Percentiles rank a stretch among this genome's conserved stretches.
These are phyloP conservation scores for Biscutella laevigata DNA, from an alignment of 441 rosid species.

Conservation along the genomic window DNA sequence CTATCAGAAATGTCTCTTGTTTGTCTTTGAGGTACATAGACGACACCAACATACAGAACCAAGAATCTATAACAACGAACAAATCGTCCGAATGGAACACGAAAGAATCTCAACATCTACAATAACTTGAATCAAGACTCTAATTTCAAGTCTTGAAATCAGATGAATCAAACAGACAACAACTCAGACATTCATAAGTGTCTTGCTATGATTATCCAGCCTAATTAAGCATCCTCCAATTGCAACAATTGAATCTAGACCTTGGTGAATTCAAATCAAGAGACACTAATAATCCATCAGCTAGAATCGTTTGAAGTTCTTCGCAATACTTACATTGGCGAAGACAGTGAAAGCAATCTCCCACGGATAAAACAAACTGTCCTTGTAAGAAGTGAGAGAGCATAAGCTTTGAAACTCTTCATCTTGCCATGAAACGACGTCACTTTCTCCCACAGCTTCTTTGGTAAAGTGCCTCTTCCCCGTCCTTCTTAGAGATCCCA, in stretches of 20 bases:
- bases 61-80: background rate
- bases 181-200: background rate
- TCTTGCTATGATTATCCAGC: background rate
- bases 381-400: constrained; percentile 60
- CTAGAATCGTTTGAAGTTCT: background rate
- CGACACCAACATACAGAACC: constrained; percentile 8
- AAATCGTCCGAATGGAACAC: background rate
- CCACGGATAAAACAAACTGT: constrained; percentile 80
- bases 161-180: background rate
- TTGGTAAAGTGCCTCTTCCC: constrained; percentile 79
- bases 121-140: background rate
- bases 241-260: background rate
- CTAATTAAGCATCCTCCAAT: background rate
- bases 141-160: background rate
- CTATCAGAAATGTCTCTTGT: background rate
- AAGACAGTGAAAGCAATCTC: constrained; percentile 80
- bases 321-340: constrained; percentile 45
- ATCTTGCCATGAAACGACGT: constrained; percentile 65
- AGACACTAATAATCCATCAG: background rate
- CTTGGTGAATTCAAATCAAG: background rate
- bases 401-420: constrained; percentile 77
- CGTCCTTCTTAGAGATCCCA: constrained; percentile 66
- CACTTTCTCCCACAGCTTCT: constrained; percentile 44
- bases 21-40: constrained; percentile 1
- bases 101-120: background rate